Evolutionary conservation across 2,329 filamentous ascomycete species (phyloP), one percentile per base, ranked within the genome.

Genomic region (Calonectria hawksworthii): DNA sequence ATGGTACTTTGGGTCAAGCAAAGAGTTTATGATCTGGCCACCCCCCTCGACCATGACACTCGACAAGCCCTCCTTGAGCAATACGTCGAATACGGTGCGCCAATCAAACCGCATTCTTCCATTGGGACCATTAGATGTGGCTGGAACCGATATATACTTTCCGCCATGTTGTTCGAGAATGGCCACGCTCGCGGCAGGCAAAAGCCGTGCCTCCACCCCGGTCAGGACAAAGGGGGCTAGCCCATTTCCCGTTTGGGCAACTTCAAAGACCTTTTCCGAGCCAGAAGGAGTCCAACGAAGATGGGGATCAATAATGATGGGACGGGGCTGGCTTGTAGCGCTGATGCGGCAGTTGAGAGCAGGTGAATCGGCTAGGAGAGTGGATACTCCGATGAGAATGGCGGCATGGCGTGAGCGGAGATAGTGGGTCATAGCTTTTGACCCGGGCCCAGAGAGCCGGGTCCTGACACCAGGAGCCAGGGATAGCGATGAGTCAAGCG

Each of bases 31-130:
- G 41, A 98, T 92, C 14, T 89, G 88, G 0, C 91, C 96, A 14
- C 96, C 96, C 0, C 96, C 96, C 84, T 99, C 96, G 64, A 99
- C 90, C 96, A 98, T 98, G 73, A 98, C 88, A 82, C 95, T 98
- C 68, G 86, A 84, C 56, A 98, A 86, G 1, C 92, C 92, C 78
- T 94, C 88, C 1, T 82, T 83, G 41, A 80, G 77, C n/a, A 98
- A 84, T 4, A 87, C 86, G 23, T 84, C 84, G 36, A 98, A 85
- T 21, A 98, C 89, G 51, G 89, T 88, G 14, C 84, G 84, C 95
- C 95, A 98, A 23, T 87, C 84, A 76, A 94, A 89, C 70, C 88
- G 86, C 82, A 84, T 84, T 38, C 86, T 82, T 21, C 81, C 85
- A 63, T 83, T 84, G 69, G 83, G 81, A 59, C 86, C 83, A 8